Evolutionary conservation across 2,329 filamentous ascomycete species (phyloP).

Genomic region (Graphiopsis chlorocephala): DNA sequence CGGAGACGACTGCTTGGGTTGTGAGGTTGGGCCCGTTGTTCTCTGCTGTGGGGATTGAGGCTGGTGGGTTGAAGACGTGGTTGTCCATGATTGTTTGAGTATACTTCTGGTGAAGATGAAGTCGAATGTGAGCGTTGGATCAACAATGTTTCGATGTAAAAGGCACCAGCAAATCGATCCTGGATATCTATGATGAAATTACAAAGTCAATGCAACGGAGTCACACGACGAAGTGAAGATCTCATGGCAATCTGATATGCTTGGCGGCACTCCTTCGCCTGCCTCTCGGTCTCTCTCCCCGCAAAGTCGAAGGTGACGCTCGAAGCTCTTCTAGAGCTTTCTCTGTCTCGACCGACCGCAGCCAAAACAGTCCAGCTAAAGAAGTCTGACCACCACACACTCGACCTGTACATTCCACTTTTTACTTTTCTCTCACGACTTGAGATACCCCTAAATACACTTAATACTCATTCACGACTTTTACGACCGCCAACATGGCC

Average conservation of each 20-base stretch:
- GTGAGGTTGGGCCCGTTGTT: neutral
- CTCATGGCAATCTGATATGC: slow-evolving; percentile 1
- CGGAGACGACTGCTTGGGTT: slow-evolving; percentile 5
- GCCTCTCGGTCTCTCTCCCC: neutral
- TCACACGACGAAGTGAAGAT: neutral
- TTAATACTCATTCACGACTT: slow-evolving; percentile 12
- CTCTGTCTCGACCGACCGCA: slow-evolving; percentile 13
- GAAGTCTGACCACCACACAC: slow-evolving; percentile 4
- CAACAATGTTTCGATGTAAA: neutral
- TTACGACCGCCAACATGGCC: slow-evolving; percentile 49
- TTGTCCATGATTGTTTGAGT: slow-evolving; percentile 7
- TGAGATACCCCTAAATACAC: slow-evolving; percentile 10
- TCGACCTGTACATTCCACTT: slow-evolving; percentile 2
- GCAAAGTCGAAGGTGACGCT: slow-evolving; percentile 10
- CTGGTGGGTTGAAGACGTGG: slow-evolving; percentile 10
- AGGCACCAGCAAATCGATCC: neutral
- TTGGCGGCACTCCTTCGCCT: neutral
- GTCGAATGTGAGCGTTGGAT: neutral
- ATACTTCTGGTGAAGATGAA: neutral
- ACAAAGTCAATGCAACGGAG: neutral
- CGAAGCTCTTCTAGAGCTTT: slow-evolving; percentile 16
- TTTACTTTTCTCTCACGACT: slow-evolving; percentile 5
- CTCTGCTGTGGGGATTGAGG: slow-evolving; percentile 9
- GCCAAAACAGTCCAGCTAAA: slow-evolving; percentile 4
- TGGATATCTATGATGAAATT: neutral